Percentiles rank a stretch among this genome's conserved stretches.
phyloP scores from a whole-genome alignment of 768 basidiomycete genomes.

The Bullera alba region DNA sequence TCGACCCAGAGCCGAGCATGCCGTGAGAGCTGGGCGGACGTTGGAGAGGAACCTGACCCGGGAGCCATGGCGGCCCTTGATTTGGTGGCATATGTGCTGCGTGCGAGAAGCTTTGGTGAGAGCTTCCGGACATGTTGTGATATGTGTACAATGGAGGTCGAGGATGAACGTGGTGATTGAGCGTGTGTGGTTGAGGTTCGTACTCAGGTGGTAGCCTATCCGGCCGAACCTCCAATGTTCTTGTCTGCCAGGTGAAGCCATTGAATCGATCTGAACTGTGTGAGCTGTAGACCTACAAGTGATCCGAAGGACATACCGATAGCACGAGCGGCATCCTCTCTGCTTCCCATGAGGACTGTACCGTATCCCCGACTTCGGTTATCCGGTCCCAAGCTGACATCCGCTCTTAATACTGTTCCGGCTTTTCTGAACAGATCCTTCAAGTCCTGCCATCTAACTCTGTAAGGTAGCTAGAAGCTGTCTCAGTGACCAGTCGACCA shows the following conservation, averaged over 20 bases:
- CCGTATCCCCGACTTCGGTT: conserved; percentile 89
- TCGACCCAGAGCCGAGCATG: conserved; percentile 1
- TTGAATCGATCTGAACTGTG: conserved; percentile 69
- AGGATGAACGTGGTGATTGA: conserved; percentile 7
- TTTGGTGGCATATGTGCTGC: conserved; percentile 15
- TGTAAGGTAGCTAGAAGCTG: conserved; percentile 69
- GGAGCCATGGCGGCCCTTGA: conserved; percentile 9
- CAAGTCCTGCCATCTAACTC: conserved; percentile 98
- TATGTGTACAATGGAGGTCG: conserved; percentile 9
- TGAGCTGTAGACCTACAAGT: neutral
- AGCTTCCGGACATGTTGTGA: conserved; percentile 17
- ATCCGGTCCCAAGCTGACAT: conserved; percentile 72
- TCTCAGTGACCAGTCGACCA: conserved; percentile 2
- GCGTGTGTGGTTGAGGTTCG: conserved; percentile 47
- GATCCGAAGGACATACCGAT: conserved; percentile 52
- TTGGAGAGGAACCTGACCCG: conserved; percentile 6
- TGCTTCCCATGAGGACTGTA: conserved; percentile 86
- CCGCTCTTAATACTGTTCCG: conserved; percentile 76
- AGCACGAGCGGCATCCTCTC: conserved; percentile 87
- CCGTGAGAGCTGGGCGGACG: conserved; percentile 13
- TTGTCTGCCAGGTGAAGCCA: conserved; percentile 93
- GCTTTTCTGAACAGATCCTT: conserved; percentile 96
- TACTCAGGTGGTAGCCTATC: conserved; percentile 70
- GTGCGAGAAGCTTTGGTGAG: conserved; percentile 11
- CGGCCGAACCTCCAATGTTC: conserved; percentile 81